Evolutionary conservation across 495 filamentous ascomycete species (phyloP).

Genomic region (Copromyces sp.): DNA sequence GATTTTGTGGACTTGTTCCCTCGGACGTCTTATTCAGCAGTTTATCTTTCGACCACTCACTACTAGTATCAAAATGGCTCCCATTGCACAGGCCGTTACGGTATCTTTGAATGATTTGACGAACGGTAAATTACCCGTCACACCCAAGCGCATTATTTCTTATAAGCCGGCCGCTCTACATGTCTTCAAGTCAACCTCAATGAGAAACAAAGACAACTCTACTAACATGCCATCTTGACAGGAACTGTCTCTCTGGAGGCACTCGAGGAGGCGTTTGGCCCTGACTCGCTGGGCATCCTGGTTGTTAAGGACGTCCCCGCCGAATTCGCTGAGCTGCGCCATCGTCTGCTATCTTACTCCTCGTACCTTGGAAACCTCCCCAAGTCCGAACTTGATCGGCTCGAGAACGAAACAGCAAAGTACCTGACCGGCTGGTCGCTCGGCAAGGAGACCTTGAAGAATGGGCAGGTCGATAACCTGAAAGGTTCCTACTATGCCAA

Average conservation of each 20-base stretch:
- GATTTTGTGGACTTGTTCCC: neutral
- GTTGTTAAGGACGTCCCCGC: conserved; percentile 74
- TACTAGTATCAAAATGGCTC: conserved; percentile 25
- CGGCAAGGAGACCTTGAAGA: conserved; percentile 88
- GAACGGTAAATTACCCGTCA: conserved; percentile 27
- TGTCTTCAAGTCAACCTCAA: neutral
- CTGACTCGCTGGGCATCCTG: conserved; percentile 84
- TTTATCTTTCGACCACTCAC: neutral
- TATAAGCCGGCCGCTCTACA: neutral
- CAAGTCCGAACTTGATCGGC: conserved; percentile 57
- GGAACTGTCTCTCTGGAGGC: conserved; percentile 62
- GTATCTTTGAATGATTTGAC: conserved; percentile 43
- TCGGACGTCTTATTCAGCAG: neutral
- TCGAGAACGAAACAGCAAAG: conserved; percentile 54
- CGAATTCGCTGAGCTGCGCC: conserved; percentile 57
- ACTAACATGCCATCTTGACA: neutral
- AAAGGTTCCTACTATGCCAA: conserved; percentile 98
- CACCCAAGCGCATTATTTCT: neutral
- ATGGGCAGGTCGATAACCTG: conserved; percentile 78
- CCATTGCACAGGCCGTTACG: conserved; percentile 36
- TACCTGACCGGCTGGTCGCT: conserved; percentile 67
- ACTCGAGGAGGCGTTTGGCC: conserved; percentile 81
- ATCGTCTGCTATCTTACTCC: conserved; percentile 69
- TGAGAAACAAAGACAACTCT: neutral
- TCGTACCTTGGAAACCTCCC: conserved; percentile 84